Base-by-base conservation (phyloP, 2,329 filamentous ascomycete species). In the Raffaelea arxii region DNA sequence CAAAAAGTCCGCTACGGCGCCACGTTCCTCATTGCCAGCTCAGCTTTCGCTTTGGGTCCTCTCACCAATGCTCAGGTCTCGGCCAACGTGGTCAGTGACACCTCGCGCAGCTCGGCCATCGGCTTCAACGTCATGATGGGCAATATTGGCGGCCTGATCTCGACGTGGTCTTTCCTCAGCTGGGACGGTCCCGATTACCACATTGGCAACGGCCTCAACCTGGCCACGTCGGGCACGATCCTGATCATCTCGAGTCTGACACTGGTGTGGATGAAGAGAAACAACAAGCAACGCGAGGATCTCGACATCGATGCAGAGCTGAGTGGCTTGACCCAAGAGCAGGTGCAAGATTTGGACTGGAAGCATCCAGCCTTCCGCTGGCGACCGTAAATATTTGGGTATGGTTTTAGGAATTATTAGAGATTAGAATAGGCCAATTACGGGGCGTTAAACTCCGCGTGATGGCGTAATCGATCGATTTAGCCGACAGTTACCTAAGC, bases 301-400 rank as follows among this genome's bases (percentile, higher is more conserved):
- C 10, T 32, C 27, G 27, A 32, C 27, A 16, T 32, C 10, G 27
- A 57, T 54, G 21, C 67, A 67, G 75, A 75, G 51, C 55, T 84
- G 54, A 68, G 68, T 0, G 78, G 78, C 0, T 51, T 80, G 55
- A 67, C 62, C 11, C 58, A 67, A 49, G 59, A 69, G 54, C 64
- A 77, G 54, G 63, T 82, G 19, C 67, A 75, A 47, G 72, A 78
- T 54, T 57, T 84, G 50, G 80, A 84, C 56, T 84, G 79, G 78
- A 73, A 69, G 52, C 80, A 86, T 60, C 81, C 82, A 4, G 72
- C 65, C 2, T 83, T 84, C 56, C 72, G 75, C 53, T 84, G 80
- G 81, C 39, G 47, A 6, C 44, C 25, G 10, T 50, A 25, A 48
- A 32, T 32, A 10, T 32, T 32, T 32, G 27, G n/a, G n/a, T n/a